These are phyloP conservation scores for Lotus japonicus DNA, from an alignment of 306 rosid genomes.

Conservation along the genomic window DNA sequence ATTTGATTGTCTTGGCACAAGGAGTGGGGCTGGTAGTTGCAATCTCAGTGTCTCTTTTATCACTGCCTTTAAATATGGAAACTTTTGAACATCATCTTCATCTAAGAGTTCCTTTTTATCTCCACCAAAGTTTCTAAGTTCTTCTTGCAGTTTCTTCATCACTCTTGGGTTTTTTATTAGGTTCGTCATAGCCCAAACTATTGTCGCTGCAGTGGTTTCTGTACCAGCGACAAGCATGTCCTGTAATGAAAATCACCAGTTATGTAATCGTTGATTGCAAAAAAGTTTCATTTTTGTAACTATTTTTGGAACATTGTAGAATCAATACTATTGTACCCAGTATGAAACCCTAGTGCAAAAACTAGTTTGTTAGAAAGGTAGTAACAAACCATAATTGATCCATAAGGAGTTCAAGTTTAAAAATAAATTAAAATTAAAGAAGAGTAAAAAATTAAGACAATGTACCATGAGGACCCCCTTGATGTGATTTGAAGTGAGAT, in stretches of 20 bases:
- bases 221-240: slow-evolving; percentile 11
- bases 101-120: not conserved
- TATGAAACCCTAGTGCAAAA: not conserved
- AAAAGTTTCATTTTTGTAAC: not conserved
- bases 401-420: no score
- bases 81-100: slow-evolving; percentile 15
- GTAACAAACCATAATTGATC: not conserved
- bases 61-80: not conserved
- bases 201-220: slow-evolving; percentile 16
- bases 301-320: not conserved
- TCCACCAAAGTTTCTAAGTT: not conserved
- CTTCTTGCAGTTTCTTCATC: slow-evolving; percentile 12
- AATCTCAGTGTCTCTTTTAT: slow-evolving; percentile 27
- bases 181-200: slow-evolving; percentile 10
- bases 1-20: slow-evolving; percentile 4
- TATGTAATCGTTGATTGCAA: not conserved
- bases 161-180: slow-evolving; percentile 19
- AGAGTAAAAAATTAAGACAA: not conserved
- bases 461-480: slow-evolving; percentile 22
- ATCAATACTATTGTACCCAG: not conserved
- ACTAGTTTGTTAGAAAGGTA: not conserved
- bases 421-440: not conserved
- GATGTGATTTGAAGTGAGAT: slow-evolving; percentile 22
- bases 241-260: not conserved
- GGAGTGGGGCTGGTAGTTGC: not conserved